Evolutionary conservation across 257 asterid genomes (phyloP).

Genomic region (Solanum tarapatanum): DNA sequence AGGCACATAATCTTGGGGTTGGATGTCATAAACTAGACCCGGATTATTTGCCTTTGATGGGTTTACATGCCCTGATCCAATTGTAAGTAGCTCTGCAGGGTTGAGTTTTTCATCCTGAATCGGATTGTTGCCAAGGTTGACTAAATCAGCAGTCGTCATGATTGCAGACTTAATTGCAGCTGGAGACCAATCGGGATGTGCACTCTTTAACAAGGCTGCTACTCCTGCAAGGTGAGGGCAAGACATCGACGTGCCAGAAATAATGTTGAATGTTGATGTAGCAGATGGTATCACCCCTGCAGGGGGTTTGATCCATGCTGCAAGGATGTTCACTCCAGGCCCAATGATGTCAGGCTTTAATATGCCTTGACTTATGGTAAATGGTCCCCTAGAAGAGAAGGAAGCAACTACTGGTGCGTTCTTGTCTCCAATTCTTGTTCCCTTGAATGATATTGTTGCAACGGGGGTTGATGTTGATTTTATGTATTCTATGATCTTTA

Average conservation of each 20-base stretch:
- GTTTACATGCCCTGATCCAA: not conserved
- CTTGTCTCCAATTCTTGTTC: not conserved
- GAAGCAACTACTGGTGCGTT: not conserved
- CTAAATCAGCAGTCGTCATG: not conserved
- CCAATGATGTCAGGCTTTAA: not conserved
- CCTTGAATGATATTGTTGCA: not conserved
- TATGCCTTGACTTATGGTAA: not conserved
- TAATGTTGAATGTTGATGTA: not conserved
- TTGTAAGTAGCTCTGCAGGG: not conserved
- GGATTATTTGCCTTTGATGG: not conserved
- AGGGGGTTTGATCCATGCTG: not conserved
- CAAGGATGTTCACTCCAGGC: not conserved
- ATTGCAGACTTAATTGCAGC: not conserved
- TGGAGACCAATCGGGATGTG: not conserved
- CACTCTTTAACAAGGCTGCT: not conserved
- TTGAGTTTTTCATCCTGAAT: not conserved
- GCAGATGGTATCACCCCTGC: not conserved
- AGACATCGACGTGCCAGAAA: not conserved
- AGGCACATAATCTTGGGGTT: not conserved
- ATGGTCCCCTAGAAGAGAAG: not conserved
- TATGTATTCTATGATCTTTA: not conserved
- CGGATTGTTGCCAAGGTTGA: not conserved
- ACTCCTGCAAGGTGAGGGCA: not conserved
- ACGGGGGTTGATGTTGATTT: not conserved
- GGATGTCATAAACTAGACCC: not conserved